Conservation (phyloP, 306 rosid genomes). For the Dalbergia cochinchinensis region DNA sequence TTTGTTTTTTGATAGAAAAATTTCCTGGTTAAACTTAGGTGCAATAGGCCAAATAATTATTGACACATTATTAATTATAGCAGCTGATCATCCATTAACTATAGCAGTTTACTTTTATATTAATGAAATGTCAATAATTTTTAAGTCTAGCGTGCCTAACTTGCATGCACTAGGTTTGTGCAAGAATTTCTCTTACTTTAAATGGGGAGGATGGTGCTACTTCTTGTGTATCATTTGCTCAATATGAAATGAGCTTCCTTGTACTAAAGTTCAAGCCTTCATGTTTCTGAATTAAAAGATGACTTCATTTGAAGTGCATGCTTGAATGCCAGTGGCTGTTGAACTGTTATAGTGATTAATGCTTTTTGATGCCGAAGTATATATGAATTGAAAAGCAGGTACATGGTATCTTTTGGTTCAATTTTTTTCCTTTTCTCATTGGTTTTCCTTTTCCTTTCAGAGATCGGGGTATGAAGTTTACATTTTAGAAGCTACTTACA, state of each 20-base stretch:
- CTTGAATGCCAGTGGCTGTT: slow-evolving; percentile 36
- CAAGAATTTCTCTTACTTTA: neutral
- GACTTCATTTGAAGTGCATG: slow-evolving; percentile 34
- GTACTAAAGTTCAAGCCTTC: slow-evolving; percentile 30
- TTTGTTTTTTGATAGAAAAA: neutral
- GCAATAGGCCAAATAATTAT: neutral
- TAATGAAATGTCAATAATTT: neutral
- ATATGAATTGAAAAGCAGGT: slow-evolving; percentile 37
- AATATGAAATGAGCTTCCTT: slow-evolving; percentile 29
- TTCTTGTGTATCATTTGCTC: slow-evolving; percentile 32
- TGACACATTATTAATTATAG: neutral
- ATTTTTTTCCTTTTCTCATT: slow-evolving; percentile 52
- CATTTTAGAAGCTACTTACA: slow-evolving; percentile 92
- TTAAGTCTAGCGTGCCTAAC: neutral
- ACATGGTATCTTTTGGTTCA: slow-evolving; percentile 29
- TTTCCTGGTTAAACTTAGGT: neutral
- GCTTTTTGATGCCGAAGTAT: slow-evolving; percentile 28
- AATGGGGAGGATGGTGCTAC: slow-evolving; percentile 32
- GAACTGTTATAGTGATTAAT: slow-evolving; percentile 32
- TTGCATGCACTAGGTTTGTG: neutral
- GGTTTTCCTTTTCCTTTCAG: slow-evolving; percentile 61
- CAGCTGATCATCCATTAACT: neutral
- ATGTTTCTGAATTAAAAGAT: slow-evolving; percentile 32
- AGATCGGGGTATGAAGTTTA: slow-evolving; percentile 96
- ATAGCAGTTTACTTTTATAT: neutral